Conservation (phyloP, 768 basidiomycete genomes). For the Amanita molliuscula region DNA sequence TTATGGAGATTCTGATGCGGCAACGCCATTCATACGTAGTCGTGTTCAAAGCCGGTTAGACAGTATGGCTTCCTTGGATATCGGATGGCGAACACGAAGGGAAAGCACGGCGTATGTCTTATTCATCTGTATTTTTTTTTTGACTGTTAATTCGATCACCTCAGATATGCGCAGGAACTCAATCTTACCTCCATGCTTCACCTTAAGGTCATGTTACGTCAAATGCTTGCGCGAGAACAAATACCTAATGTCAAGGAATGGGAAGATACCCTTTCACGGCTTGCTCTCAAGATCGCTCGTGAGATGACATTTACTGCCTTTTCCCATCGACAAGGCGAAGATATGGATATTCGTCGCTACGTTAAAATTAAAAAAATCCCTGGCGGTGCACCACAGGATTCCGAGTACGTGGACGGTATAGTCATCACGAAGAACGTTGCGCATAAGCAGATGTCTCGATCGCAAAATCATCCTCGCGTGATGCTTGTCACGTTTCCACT, state of each 20-base stretch:
- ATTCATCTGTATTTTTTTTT: slow-evolving; percentile 2
- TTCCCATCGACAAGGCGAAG: slow-evolving; percentile 73
- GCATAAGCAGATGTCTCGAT: slow-evolving; percentile 87
- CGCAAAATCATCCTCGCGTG: slow-evolving; percentile 77
- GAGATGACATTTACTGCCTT: slow-evolving; percentile 69
- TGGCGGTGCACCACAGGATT: slow-evolving; percentile 84
- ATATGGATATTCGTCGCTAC: slow-evolving; percentile 90
- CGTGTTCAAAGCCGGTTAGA: slow-evolving; percentile 75
- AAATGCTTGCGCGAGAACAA: slow-evolving; percentile 75
- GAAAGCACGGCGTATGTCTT: slow-evolving; percentile 80
- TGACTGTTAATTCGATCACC: slow-evolving; percentile 4
- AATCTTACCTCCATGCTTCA: slow-evolving; percentile 84
- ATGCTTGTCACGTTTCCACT: slow-evolving; percentile 95
- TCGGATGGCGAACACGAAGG: slow-evolving; percentile 78
- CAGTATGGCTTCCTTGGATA: slow-evolving; percentile 40
- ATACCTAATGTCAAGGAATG: slow-evolving; percentile 82
- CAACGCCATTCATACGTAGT: slow-evolving; percentile 77
- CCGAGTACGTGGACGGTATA: slow-evolving; percentile 93
- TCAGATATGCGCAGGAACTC: slow-evolving; percentile 73
- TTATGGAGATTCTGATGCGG: slow-evolving; percentile 60
- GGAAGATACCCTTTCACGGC: slow-evolving; percentile 73
- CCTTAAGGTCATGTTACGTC: slow-evolving; percentile 82
- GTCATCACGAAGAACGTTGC: slow-evolving; percentile 98
- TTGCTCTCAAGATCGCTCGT: slow-evolving; percentile 79
- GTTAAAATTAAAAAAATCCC: slow-evolving; percentile 99